phyloP scores from a whole-genome alignment of 306 rosid genomes.

The Dalbergia oliveri region DNA sequence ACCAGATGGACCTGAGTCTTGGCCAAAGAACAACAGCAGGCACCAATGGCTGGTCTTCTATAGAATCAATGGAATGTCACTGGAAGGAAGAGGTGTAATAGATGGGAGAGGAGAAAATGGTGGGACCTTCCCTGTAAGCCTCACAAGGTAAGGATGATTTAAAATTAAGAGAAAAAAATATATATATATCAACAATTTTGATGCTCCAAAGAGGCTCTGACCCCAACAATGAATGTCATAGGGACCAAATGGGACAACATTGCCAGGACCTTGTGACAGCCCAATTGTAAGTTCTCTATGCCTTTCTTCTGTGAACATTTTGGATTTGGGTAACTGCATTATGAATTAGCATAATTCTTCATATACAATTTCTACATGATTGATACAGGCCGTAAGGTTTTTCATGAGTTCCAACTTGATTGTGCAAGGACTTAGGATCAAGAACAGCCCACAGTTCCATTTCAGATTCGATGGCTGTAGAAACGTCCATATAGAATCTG shows the following conservation, averaged over 20 bases:
- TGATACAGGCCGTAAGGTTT: slow-evolving; percentile 85
- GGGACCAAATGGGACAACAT: slow-evolving; percentile 68
- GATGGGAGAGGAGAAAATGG: slow-evolving; percentile 96
- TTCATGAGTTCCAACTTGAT: slow-evolving; percentile 90
- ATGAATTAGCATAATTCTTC: slow-evolving; percentile 10
- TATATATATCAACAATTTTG: not conserved
- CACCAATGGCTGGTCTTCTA: slow-evolving; percentile 89
- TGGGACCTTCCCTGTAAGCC: slow-evolving; percentile 99
- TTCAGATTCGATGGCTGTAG: slow-evolving; percentile 83
- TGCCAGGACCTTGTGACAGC: slow-evolving; percentile 80
- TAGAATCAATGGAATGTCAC: slow-evolving; percentile 69
- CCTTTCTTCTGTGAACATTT: not conserved
- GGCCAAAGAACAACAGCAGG: slow-evolving; percentile 75
- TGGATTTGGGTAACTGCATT: slow-evolving; percentile 7
- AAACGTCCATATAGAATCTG: slow-evolving; percentile 73
- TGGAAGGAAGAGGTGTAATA: slow-evolving; percentile 84
- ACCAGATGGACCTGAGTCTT: slow-evolving; percentile 93
- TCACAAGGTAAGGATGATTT: slow-evolving; percentile 65
- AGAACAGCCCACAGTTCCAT: slow-evolving; percentile 87
- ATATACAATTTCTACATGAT: slow-evolving; percentile 28
- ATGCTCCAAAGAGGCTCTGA: slow-evolving; percentile 38
- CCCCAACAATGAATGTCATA: slow-evolving; percentile 37
- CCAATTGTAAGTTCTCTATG: slow-evolving; percentile 72
- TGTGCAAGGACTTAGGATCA: slow-evolving; percentile 74
- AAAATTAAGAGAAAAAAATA: not conserved